Conservation (phyloP, 2,329 filamentous ascomycete species). For the Xylariaceae sp. region DNA sequence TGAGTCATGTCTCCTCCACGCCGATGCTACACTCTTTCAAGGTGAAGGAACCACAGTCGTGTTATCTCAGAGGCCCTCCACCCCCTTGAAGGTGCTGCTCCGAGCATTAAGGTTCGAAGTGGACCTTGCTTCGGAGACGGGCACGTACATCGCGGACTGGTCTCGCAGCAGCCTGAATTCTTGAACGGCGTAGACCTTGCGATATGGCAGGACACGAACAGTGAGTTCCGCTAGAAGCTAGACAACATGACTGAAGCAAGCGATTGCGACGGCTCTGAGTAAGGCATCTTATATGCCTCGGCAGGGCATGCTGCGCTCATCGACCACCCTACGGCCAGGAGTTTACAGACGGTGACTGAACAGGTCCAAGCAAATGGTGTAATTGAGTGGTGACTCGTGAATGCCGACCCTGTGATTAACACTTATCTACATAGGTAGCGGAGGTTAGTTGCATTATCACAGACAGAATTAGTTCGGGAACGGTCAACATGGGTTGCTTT, state of each 20-base stretch:
- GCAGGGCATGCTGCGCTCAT: slow-evolving; percentile 43
- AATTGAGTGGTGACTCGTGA: slow-evolving; percentile 40
- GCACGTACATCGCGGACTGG: slow-evolving; percentile 41
- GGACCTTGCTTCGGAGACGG: slow-evolving; percentile 43
- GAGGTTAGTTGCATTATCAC: too few species aligned
- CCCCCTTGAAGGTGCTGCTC: slow-evolving; percentile 44
- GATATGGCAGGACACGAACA: slow-evolving; percentile 37
- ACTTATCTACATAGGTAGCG: too few species aligned
- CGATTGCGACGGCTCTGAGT: slow-evolving; percentile 29
- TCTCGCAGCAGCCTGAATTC: slow-evolving; percentile 39
- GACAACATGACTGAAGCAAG: slow-evolving; percentile 38
- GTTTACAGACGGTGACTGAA: slow-evolving; percentile 38
- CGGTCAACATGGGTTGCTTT: too few species aligned
- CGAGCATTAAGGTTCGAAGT: slow-evolving; percentile 42
- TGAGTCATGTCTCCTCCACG: slow-evolving; percentile 29
- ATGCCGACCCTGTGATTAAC: slow-evolving; percentile 38
- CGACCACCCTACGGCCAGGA: slow-evolving; percentile 41
- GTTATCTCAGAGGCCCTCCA: slow-evolving; percentile 46
- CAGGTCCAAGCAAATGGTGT: slow-evolving; percentile 38
- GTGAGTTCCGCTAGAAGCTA: slow-evolving; percentile 43
- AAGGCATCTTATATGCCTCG: slow-evolving; percentile 40
- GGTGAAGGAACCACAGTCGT: slow-evolving; percentile 39
- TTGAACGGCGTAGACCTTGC: slow-evolving; percentile 36
- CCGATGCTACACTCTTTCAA: slow-evolving; percentile 35
- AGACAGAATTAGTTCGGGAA: too few species aligned